A percentile compares a stretch with the other conserved stretches of the same genome.
Conservation (phyloP, 106 monocot genomes). For the Phalaenopsis aphrodite region DNA sequence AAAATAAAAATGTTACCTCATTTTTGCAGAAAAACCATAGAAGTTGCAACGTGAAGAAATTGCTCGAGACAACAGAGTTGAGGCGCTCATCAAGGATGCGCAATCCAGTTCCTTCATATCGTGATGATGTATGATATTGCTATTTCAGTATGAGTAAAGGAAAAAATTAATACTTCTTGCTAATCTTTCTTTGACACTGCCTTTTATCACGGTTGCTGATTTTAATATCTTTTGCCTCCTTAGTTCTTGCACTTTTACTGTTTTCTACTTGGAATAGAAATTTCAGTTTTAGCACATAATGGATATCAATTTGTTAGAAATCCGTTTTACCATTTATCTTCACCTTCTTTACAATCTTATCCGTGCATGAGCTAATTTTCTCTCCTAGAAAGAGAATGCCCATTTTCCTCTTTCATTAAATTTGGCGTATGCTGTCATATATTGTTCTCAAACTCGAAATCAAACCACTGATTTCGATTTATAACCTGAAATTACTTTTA, state of each 20-base stretch:
- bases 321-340: not conserved
- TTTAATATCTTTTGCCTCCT: not conserved
- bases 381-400: not conserved
- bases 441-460: too few relatives aligned
- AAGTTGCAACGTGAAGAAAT: not conserved
- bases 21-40: constrained; percentile 1
- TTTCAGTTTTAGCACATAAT: too few relatives aligned
- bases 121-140: constrained; percentile 3
- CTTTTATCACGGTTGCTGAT: not conserved
- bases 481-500: too few relatives aligned
- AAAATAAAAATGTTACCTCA: not conserved
- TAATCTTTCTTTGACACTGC: not conserved
- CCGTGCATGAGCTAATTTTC: not conserved
- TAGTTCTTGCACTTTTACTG: not conserved
- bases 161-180: not conserved
- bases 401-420: too few relatives aligned
- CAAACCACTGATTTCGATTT: too few relatives aligned
- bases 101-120: not conserved
- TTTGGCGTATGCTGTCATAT: too few relatives aligned
- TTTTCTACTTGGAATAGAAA: too few relatives aligned
- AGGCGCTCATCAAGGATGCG: constrained; percentile 5
- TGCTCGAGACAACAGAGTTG: constrained; percentile 6
- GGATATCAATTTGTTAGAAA: too few relatives aligned
- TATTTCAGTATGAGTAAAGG: not conserved
- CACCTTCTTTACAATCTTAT: not conserved